These are phyloP conservation scores for Globisporangium cystogenes DNA, from an alignment of 352 stramenopile species.

Conservation along the genomic window DNA sequence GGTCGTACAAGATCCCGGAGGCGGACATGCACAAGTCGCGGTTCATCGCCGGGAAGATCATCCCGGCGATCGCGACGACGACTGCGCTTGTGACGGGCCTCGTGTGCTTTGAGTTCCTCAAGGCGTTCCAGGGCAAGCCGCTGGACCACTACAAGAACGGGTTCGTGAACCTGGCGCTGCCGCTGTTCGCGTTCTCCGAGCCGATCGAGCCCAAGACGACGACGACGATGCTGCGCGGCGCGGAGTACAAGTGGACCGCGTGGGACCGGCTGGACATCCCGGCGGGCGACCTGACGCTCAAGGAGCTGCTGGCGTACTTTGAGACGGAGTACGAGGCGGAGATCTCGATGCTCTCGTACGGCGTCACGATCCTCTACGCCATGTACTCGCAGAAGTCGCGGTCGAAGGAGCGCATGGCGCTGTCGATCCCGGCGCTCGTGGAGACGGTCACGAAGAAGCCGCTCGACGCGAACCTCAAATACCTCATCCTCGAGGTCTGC, in stretches of 20 bases:
- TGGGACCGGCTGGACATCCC: constrained; percentile 97
- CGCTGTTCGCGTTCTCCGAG: constrained; percentile 97
- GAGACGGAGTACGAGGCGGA: constrained; percentile 96
- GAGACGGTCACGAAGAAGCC: constrained; percentile 95
- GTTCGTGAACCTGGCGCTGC: constrained; percentile 98
- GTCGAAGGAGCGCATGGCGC: constrained; percentile 93
- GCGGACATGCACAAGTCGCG: constrained; percentile 97
- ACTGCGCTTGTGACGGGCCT: constrained; percentile 98
- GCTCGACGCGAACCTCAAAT: constrained; percentile 93
- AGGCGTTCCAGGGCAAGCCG: constrained; percentile 87
- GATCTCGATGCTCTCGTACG: constrained; percentile 98
- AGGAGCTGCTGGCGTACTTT: constrained; percentile 95
- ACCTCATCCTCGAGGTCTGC: constrained; percentile 96
- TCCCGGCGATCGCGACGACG: constrained; percentile 99
- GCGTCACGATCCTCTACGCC: constrained; percentile 88
- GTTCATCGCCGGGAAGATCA: constrained; percentile 99
- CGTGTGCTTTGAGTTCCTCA: constrained; percentile 98
- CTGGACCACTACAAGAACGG: constrained; percentile 98
- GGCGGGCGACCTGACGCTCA: constrained; percentile 94
- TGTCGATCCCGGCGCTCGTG: constrained; percentile 96
- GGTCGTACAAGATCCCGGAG: constrained; percentile 98
- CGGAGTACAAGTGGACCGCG: constrained; percentile 96
- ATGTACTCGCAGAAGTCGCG: constrained; percentile 87
- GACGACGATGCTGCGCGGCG: constrained; percentile 90
- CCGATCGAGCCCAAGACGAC: constrained; percentile 92